These are phyloP conservation scores for Stephania cephalantha DNA, from an alignment of 164 flowering plant species.

Conservation along the genomic window DNA sequence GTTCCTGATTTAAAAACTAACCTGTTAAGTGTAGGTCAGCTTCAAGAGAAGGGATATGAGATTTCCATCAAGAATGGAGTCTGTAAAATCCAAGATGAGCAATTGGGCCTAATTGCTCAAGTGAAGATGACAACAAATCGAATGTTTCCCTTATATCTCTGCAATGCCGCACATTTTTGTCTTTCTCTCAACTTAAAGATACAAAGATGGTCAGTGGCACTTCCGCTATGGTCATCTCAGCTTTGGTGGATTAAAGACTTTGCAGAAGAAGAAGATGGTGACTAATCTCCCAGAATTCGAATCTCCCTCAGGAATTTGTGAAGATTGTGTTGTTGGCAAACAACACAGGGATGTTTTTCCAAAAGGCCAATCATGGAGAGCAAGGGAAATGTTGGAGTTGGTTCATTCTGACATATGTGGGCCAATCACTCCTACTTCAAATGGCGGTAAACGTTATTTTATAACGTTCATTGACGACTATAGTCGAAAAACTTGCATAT, in stretches of 20 bases:
- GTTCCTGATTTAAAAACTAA: slow-evolving; percentile 4
- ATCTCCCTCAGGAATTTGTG: neutral
- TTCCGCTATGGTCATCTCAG: slow-evolving; percentile 1
- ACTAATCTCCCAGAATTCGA: neutral
- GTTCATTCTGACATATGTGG: too few species aligned
- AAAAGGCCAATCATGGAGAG: neutral
- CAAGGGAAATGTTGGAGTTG: too few species aligned
- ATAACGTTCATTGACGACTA: too few species aligned
- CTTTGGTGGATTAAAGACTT: neutral
- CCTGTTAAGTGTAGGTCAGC: neutral
- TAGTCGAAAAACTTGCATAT: too few species aligned
- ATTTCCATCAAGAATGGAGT: neutral
- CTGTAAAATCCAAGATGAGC: neutral
- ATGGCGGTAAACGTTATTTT: too few species aligned
- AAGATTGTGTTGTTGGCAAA: slow-evolving; percentile 1
- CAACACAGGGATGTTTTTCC: slow-evolving; percentile 4
- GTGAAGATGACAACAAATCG: neutral
- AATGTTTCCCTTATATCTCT: neutral
- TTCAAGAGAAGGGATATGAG: slow-evolving; percentile 6
- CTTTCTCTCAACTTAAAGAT: neutral
- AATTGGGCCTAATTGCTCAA: neutral
- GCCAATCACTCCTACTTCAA: too few species aligned
- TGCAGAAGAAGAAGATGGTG: neutral
- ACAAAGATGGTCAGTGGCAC: neutral
- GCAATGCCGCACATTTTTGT: neutral